Evolutionary conservation across 345 rosid species (phyloP).

Genomic region (Noccaea caerulescens): DNA sequence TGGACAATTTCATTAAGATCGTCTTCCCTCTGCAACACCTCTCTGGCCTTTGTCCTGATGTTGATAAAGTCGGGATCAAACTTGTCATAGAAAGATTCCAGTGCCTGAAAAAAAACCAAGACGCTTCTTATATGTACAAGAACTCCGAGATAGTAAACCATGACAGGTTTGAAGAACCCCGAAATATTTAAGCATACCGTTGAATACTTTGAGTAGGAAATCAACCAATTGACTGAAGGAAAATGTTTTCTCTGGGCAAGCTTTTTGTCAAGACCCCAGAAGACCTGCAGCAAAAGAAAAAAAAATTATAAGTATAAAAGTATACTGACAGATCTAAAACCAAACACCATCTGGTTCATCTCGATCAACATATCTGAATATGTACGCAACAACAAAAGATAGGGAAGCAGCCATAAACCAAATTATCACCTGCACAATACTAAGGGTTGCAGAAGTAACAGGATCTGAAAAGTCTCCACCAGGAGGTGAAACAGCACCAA

Average conservation of each 20-base stretch:
- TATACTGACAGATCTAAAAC: too few species aligned
- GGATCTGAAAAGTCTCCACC: conserved; percentile 99
- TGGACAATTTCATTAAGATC: conserved; percentile 99
- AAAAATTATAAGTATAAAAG: too few species aligned
- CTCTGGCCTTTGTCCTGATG: conserved; percentile 99
- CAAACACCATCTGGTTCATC: conserved; percentile 22
- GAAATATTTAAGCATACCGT: conserved; percentile 57
- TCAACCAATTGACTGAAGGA: conserved; percentile 99
- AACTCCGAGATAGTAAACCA: not conserved
- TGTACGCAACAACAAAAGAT: not conserved
- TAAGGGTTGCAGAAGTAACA: conserved; percentile 98
- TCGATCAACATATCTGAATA: conserved; percentile 2
- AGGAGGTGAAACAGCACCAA: conserved; percentile 99
- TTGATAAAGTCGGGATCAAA: conserved; percentile 96
- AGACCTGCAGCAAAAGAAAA: conserved; percentile 63
- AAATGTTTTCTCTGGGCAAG: conserved; percentile 99
- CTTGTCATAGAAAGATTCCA: conserved; percentile 95
- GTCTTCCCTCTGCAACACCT: conserved; percentile 99
- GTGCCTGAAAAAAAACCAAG: conserved; percentile 60
- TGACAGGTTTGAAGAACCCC: not conserved
- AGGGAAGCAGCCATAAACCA: conserved; percentile 16
- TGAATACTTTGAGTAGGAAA: conserved; percentile 97
- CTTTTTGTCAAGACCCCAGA: conserved; percentile 99
- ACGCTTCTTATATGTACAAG: conserved; percentile 8
- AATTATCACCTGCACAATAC: conserved; percentile 93